Evolutionary conservation across 2,329 filamentous ascomycete genomes (phyloP).

Genomic region (Claviceps sp.): DNA sequence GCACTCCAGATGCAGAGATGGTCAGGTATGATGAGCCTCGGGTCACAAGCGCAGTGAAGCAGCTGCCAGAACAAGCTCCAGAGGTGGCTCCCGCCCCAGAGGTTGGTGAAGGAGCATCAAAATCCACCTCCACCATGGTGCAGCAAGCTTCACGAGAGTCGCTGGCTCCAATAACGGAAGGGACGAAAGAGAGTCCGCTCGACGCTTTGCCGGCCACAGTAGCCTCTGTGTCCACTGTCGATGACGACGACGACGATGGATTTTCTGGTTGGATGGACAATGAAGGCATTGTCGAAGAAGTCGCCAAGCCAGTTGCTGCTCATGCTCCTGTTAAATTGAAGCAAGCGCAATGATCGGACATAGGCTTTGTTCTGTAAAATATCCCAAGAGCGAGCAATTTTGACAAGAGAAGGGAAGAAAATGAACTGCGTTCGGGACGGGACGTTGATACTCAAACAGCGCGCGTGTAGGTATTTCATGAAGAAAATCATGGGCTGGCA

Average conservation of each 20-base stretch:
- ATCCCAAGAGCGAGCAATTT: not conserved
- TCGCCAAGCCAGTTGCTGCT: not conserved
- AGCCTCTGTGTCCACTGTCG: not conserved
- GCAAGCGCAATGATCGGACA: not conserved
- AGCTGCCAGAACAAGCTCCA: not conserved
- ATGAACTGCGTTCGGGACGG: too few species aligned
- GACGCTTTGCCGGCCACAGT: constrained; percentile 8
- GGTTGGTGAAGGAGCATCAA: not conserved
- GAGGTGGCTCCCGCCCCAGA: not conserved
- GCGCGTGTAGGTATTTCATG: not conserved
- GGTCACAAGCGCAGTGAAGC: constrained; percentile 2
- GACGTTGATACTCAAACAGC: not conserved
- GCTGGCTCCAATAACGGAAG: not conserved
- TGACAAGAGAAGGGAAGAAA: not conserved
- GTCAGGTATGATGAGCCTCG: constrained; percentile 8
- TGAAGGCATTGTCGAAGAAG: constrained; percentile 1
- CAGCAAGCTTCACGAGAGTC: not conserved
- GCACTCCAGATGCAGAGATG: constrained; percentile 31
- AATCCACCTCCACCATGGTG: not conserved
- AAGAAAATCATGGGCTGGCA: not conserved
- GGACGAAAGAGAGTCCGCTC: constrained; percentile 2
- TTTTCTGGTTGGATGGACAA: constrained; percentile 18
- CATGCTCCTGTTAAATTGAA: not conserved
- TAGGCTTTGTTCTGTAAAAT: not conserved
- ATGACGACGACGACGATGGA: constrained; percentile 10